phyloP scores from a whole-genome alignment of 1,284 basidiomycete species.

The Ustilago lituana region DNA sequence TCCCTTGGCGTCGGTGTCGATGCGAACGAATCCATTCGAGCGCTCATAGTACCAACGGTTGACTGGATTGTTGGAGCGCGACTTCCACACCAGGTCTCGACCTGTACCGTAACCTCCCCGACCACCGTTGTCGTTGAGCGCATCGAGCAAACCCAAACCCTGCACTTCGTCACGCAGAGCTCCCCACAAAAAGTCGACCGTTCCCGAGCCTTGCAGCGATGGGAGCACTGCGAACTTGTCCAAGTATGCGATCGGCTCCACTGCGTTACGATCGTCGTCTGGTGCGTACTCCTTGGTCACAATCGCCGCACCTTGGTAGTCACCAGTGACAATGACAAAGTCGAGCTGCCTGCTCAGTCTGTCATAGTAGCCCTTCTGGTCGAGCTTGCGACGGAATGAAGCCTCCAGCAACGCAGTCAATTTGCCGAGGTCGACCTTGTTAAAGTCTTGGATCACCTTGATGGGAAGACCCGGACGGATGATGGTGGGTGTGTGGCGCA shows the following conservation, averaged over 20 bases:
- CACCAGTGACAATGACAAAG: slow-evolving; percentile 93
- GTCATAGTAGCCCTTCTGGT: slow-evolving; percentile 79
- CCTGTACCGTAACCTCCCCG: slow-evolving; percentile 85
- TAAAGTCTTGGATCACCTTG: slow-evolving; percentile 76
- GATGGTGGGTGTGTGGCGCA: slow-evolving; percentile 89
- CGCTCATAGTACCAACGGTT: slow-evolving; percentile 99
- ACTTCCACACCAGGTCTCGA: slow-evolving; percentile 95
- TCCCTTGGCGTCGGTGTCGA: slow-evolving; percentile 67
- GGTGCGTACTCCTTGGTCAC: slow-evolving; percentile 81
- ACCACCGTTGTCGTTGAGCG: slow-evolving; percentile 90
- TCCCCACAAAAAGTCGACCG: slow-evolving; percentile 99
- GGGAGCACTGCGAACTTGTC: slow-evolving; percentile 99
- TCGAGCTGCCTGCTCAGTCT: slow-evolving; percentile 82
- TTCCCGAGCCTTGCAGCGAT: slow-evolving; percentile 93
- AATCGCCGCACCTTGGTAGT: slow-evolving; percentile 93
- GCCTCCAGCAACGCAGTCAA: slow-evolving; percentile 84
- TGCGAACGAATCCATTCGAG: slow-evolving; percentile 85
- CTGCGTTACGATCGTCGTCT: slow-evolving; percentile 36
- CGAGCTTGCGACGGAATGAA: slow-evolving; percentile 81
- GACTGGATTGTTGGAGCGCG: slow-evolving; percentile 88
- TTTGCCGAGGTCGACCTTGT: slow-evolving; percentile 78
- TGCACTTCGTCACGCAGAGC: slow-evolving; percentile 98
- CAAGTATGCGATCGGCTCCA: slow-evolving; percentile 80
- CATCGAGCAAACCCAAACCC: slow-evolving; percentile 90
- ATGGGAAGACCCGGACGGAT: slow-evolving; percentile 88